Evolutionary conservation across 768 basidiomycete genomes (phyloP), one percentile per base, ranked within the genome.

Genomic region (Rickenella mellea): DNA sequence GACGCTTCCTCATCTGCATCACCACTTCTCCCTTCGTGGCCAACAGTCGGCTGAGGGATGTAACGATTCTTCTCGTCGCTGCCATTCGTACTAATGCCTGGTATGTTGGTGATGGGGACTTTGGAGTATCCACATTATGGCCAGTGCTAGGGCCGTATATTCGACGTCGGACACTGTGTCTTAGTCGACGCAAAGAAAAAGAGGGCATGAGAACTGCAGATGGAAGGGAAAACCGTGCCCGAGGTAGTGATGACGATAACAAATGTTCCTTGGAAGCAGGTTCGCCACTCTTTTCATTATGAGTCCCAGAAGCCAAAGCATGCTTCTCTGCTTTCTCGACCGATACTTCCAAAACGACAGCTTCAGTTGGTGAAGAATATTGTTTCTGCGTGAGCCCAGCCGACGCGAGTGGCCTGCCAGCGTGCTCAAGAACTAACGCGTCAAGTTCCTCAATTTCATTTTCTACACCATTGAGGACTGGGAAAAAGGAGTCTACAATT

Each of bases 401-500:
- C 19, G 19, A 19, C 24, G 19, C 33, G 8, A 10, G 10, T 4
- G 33, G 12, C 9, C 6, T 15, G 10, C 24, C 24, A 17, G 5
- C 15, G 15, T 36, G 19, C 37, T 40, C 37, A 12, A 48, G 28
- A 6, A 92, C 77, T 28, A 86, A 59, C 10, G 74, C 68, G 52
- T 93, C 89, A 41, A 93, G 80, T 14, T 75, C 75, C 45, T 78
- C 70, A 2, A 89, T 81, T 55, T 94, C 92, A 36, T 68, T 69
- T 53, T 88, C 88, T 27, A 96, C 82, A 45, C 80, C 78, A 48
- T 80, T 73, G 45, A 92, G 65, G 45, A 90, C 71, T 1, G 89
- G 89, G 57, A 91, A 90, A 63, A 93, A 93, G 1, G 87, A 83
- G 56, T 97, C 92, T 17, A 97, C 91, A 40, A 97, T 80, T 1